These are phyloP conservation scores for Cercophora sp. DNA, from an alignment of 495 filamentous ascomycete species.

Conservation along the genomic window DNA sequence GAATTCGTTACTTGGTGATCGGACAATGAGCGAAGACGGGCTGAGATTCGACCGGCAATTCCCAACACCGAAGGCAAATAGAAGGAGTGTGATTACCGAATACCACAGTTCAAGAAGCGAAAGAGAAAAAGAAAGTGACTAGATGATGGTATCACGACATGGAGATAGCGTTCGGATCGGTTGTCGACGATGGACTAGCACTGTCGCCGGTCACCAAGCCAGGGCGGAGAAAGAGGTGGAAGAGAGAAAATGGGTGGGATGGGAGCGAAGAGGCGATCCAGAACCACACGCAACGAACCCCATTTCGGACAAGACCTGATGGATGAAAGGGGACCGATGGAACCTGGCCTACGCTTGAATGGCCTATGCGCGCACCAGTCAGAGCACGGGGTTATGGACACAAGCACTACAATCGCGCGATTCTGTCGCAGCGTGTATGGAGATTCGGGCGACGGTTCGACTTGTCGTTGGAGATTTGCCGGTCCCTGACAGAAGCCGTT, in stretches of 20 bases:
- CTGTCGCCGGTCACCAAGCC: constrained; percentile 7
- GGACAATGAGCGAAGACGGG: constrained; percentile 17
- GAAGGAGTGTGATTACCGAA: constrained; percentile 11
- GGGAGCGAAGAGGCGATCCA: constrained; percentile 7
- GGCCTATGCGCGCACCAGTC: background rate
- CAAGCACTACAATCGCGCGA: constrained; percentile 11
- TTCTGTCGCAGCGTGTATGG: constrained; percentile 19
- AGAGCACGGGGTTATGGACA: constrained; percentile 1
- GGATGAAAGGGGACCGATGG: constrained; percentile 1
- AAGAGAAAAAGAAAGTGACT: constrained; percentile 31
- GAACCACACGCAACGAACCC: constrained; percentile 8
- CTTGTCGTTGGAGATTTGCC: constrained; percentile 22
- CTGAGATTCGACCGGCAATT: constrained; percentile 35
- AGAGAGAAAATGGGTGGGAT: constrained; percentile 3
- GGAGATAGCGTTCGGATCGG: constrained; percentile 27
- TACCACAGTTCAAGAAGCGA: constrained; percentile 16
- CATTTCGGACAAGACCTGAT: background rate
- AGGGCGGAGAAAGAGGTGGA: constrained; percentile 3
- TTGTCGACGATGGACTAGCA: constrained; percentile 5
- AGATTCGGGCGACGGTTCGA: constrained; percentile 11
- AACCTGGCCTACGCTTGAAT: background rate
- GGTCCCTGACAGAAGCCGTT: constrained; percentile 38
- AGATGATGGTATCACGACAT: constrained; percentile 22
- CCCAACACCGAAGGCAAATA: constrained; percentile 19
- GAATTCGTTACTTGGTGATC: constrained; percentile 7